Conservation (phyloP, 768 basidiomycete genomes). For the Macrolepiota fuliginosa region DNA sequence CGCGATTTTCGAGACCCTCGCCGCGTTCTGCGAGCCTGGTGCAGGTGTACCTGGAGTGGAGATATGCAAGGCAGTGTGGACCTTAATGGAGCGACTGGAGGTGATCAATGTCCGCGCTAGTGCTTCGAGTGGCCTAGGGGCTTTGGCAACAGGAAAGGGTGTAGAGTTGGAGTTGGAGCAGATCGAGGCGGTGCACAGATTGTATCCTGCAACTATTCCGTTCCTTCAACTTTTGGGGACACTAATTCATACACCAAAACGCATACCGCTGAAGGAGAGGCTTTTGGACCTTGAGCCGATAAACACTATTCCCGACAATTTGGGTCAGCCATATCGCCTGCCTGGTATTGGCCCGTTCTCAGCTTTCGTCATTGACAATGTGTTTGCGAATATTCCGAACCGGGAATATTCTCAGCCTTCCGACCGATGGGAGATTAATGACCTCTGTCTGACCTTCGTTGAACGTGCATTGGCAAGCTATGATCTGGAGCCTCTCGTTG, state of each 20-base stretch:
- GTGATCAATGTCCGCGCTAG: constrained; percentile 71
- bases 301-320: constrained; percentile 74
- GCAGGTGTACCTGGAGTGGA: constrained; percentile 72
- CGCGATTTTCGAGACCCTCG: constrained; percentile 74
- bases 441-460: constrained; percentile 79
- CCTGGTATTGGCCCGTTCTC: constrained; percentile 82
- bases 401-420: constrained; percentile 73
- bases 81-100: constrained; percentile 78
- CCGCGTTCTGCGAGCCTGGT: constrained; percentile 82
- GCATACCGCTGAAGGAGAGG: constrained; percentile 58
- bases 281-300: constrained; percentile 57
- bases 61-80: constrained; percentile 82
- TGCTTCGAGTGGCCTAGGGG: constrained; percentile 35
- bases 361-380: constrained; percentile 86
- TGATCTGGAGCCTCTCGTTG: constrained; percentile 71
- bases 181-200: constrained; percentile 71
- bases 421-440: constrained; percentile 87
- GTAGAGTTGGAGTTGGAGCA: constrained; percentile 87
- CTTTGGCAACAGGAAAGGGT: constrained; percentile 64
- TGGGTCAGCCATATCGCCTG: constrained; percentile 78
- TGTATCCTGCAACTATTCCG: constrained; percentile 88
- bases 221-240: constrained; percentile 82
- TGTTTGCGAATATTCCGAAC: constrained; percentile 73
- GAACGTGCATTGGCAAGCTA: constrained; percentile 83
- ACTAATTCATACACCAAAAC: constrained; percentile 81